Evolutionary conservation across 306 rosid species (phyloP), one percentile per base, ranked within the genome.

Genomic region (Alnus glutinosa): DNA sequence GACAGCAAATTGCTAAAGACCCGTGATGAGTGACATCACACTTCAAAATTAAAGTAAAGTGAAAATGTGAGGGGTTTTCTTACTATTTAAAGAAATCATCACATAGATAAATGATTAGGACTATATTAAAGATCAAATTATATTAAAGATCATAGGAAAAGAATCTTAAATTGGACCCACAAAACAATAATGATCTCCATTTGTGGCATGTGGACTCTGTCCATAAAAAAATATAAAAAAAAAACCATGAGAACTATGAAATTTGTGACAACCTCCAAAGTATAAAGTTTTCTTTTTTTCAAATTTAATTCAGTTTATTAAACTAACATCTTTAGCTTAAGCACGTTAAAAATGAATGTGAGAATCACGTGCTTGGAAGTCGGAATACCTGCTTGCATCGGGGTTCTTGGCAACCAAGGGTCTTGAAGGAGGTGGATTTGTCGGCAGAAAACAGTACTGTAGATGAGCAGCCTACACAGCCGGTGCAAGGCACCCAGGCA

Each of bases 401-500:
- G 28, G 91, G 23, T 80, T 94, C 81, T 15, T 67, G 77, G 78
- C 99, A 95, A 1, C 72, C 39, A 34, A 93, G 54, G 18, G 76
- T 44, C 42, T 48, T 83, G 84, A 83, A 93, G 63, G 91, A 37
- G 69, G 90, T 83, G 57, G 98, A 93, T 75, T 83, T 78, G 18
- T 32, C 30, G 12, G 96, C 85, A 36, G 89, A 50, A 64, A 91
- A 95, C 9, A 77, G 77, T 4, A 23, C 28, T 23, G 75, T 70
- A 1, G 88, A 59, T 0, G 94, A 78, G 80, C 99, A 95, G 42
- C 99, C 99, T 18, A 84, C 61, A 70, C 99, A 95, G 47, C 90
- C 96, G 10, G 76, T 48, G 36, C 98, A 95, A 58, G 99, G 99
- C 9, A 93, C 55, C 99, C 98, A 95, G 1, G 98, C 97, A 54